Conservation (phyloP, 805 yeast genomes). For the Wickerhamomyces chambardii region DNA sequence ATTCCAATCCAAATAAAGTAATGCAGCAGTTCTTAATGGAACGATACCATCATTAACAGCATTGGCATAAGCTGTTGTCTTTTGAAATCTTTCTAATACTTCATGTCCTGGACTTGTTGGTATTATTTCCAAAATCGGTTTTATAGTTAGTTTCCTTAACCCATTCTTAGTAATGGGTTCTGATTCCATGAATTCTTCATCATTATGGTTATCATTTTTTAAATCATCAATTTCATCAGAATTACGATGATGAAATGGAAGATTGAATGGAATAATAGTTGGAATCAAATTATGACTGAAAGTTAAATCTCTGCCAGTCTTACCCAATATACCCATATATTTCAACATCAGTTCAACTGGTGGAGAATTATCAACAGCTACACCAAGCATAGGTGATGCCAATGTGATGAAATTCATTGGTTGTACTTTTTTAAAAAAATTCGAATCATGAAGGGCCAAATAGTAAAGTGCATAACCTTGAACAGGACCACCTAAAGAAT, state of each 20-base stretch:
- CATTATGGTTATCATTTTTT: background rate
- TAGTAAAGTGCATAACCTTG: conserved; percentile 89
- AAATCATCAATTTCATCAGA: conserved; percentile 10
- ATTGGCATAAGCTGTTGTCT: conserved; percentile 84
- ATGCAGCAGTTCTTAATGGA: conserved; percentile 83
- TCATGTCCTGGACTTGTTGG: conserved; percentile 70
- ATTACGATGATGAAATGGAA: too few species aligned
- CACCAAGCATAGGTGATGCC: conserved; percentile 87
- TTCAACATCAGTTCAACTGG: conserved; percentile 15
- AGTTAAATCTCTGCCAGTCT: conserved; percentile 86
- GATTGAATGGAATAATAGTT: conserved; percentile 11
- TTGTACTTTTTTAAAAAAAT: conserved; percentile 52
- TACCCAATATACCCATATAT: conserved; percentile 87
- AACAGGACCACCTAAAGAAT: conserved; percentile 88
- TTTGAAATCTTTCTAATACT: conserved; percentile 50
- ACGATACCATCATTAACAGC: conserved; percentile 92
- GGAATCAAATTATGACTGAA: conserved; percentile 34
- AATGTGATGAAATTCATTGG: conserved; percentile 77
- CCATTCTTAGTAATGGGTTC: too few species aligned
- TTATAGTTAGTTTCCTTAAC: conserved; percentile 11
- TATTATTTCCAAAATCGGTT: conserved; percentile 65
- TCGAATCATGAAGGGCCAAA: conserved; percentile 49
- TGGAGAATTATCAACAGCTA: conserved; percentile 74
- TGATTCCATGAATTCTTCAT: background rate
- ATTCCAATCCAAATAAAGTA: conserved; percentile 79